Evolutionary conservation across 495 filamentous ascomycete species (phyloP).

Genomic region (Pseudoneurospora amorphoporcata): DNA sequence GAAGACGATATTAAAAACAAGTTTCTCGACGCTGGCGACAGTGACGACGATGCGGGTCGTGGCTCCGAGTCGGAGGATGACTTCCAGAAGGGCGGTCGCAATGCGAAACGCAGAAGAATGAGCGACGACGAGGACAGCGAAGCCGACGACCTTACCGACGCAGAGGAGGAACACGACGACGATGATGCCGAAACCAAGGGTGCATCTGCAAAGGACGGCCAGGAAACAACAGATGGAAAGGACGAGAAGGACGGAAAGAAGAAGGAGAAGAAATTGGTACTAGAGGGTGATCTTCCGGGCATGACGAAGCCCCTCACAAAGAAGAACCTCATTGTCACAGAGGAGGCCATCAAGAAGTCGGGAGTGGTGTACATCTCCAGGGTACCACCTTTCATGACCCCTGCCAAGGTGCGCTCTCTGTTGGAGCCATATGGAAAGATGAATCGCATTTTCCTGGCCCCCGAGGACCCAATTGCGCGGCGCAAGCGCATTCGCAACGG

Average conservation of each 20-base stretch:
- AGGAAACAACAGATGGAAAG: conserved; percentile 11
- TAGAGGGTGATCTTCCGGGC: conserved; percentile 30
- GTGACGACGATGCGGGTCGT: conserved; percentile 53
- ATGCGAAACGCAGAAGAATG: conserved; percentile 57
- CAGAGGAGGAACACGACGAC: conserved; percentile 22
- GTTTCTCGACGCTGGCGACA: conserved; percentile 58
- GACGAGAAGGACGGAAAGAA: conserved; percentile 9
- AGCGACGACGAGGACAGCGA: conserved; percentile 34
- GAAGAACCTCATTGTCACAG: conserved; percentile 49
- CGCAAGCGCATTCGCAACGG: conserved; percentile 49
- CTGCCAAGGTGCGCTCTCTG: conserved; percentile 64
- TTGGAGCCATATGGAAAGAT: conserved; percentile 71
- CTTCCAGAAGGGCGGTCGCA: conserved; percentile 51
- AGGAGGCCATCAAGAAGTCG: conserved; percentile 48
- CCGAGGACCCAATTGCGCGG: conserved; percentile 57
- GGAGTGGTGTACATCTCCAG: conserved; percentile 86
- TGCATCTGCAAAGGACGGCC: neutral
- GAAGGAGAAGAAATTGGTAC: conserved; percentile 10
- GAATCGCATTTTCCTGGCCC: conserved; percentile 77
- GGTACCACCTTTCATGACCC: conserved; percentile 91
- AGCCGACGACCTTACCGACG: conserved; percentile 21
- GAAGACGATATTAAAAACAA: conserved; percentile 55
- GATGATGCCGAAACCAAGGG: conserved; percentile 11
- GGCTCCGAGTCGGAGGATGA: conserved; percentile 65
- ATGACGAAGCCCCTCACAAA: conserved; percentile 42